A percentile compares a stretch with the other conserved stretches of the same genome.
Conservation (phyloP, 1,139 yeast species). For the Lodderomyces margitis region DNA sequence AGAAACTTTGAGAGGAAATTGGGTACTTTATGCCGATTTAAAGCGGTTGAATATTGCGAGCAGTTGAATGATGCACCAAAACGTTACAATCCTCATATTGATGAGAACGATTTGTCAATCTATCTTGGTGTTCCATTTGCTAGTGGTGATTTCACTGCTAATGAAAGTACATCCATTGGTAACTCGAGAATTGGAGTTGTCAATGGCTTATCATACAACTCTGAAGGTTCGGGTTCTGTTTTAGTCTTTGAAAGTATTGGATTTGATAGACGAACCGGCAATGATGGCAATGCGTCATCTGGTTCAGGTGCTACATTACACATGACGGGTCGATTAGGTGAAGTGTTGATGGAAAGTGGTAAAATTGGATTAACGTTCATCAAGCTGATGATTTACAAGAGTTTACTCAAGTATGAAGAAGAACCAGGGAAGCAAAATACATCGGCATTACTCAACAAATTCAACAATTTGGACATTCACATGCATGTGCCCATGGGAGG, state of each 20-base stretch:
- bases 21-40: slow-evolving; percentile 73
- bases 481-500: slow-evolving; percentile 91
- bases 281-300: slow-evolving; percentile 17
- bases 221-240: slow-evolving; percentile 85
- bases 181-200: slow-evolving; percentile 64
- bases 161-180: slow-evolving; percentile 25
- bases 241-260: slow-evolving; percentile 78
- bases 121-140: slow-evolving; percentile 54
- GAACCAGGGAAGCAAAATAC: slow-evolving; percentile 4
- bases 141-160: slow-evolving; percentile 18
- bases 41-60: slow-evolving; percentile 75
- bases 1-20: slow-evolving; percentile 71
- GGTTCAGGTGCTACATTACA: slow-evolving; percentile 40
- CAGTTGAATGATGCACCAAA: slow-evolving; percentile 19
- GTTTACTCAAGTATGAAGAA: slow-evolving; percentile 28
- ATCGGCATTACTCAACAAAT: slow-evolving; percentile 32
- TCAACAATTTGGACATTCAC: slow-evolving; percentile 63
- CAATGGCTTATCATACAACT: slow-evolving; percentile 87
- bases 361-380: slow-evolving; percentile 77
- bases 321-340: slow-evolving; percentile 83
- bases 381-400: slow-evolving; percentile 51
- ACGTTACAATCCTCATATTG: slow-evolving; percentile 38
- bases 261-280: slow-evolving; percentile 36
- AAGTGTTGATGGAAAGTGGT: slow-evolving; percentile 78
- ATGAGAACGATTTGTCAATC: slow-evolving; percentile 43